These are phyloP conservation scores for Podospora pseudopauciseta DNA, from an alignment of 495 filamentous ascomycete genomes.

Conservation along the genomic window DNA sequence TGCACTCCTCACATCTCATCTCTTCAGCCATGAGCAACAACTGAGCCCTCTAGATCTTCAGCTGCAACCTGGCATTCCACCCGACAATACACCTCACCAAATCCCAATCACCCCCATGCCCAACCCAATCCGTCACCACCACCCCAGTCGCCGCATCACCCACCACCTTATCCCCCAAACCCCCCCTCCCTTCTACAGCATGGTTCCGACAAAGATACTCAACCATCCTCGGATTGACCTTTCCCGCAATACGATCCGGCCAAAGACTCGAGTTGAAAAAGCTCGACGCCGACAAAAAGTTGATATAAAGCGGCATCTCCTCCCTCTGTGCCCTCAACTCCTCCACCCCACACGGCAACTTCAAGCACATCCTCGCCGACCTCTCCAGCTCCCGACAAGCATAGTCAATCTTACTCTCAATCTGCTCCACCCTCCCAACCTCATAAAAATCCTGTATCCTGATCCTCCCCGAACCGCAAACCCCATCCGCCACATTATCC, in stretches of 20 bases:
- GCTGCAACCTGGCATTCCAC: conserved; percentile 76
- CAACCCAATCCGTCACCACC: conserved; percentile 92
- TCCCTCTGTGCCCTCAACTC: background rate
- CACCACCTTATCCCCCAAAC: conserved; percentile 39
- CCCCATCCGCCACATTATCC: conserved; percentile 79
- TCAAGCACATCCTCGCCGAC: conserved; percentile 49
- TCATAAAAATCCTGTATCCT: conserved; percentile 97
- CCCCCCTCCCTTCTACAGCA: conserved; percentile 43
- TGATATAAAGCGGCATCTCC: conserved; percentile 72
- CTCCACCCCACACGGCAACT: conserved; percentile 5
- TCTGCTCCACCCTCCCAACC: conserved; percentile 67
- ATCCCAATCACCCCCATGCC: conserved; percentile 88
- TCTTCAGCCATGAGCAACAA: conserved; percentile 1
- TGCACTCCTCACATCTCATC: background rate
- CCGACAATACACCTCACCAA: conserved; percentile 82
- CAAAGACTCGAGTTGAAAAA: conserved; percentile 90
- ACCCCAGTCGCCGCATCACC: conserved; percentile 87
- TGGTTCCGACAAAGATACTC: conserved; percentile 74
- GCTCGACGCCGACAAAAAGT: conserved; percentile 86
- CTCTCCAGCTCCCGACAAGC: conserved; percentile 71
- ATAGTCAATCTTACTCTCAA: conserved; percentile 74
- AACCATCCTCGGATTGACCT: conserved; percentile 84
- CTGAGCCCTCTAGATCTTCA: conserved; percentile 33
- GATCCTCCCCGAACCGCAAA: conserved; percentile 65
- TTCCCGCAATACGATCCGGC: conserved; percentile 90